Conservation (phyloP, 2,329 filamentous ascomycete genomes). For the Periglandula ipomoeae region DNA sequence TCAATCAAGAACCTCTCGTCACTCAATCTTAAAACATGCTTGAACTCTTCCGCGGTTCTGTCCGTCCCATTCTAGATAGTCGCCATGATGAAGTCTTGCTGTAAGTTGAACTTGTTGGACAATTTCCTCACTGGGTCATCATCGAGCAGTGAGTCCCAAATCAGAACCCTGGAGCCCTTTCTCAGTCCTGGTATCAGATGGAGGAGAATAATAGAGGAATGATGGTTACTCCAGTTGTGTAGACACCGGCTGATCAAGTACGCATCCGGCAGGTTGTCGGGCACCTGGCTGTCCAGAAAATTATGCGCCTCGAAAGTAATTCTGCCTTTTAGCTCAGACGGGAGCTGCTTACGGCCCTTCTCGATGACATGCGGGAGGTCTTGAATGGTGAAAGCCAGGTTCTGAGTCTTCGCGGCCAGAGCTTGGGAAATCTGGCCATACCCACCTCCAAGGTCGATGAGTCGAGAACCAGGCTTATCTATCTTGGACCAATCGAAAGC, state of each 20-base stretch:
- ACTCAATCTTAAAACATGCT: neutral
- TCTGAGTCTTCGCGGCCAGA: neutral
- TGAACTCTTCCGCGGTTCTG: neutral
- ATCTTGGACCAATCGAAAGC: neutral
- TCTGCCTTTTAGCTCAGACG: neutral
- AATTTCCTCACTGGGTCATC: neutral
- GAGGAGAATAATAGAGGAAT: neutral
- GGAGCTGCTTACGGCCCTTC: neutral
- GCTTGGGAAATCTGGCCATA: neutral
- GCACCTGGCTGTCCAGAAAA: neutral
- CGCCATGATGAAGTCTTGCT: neutral
- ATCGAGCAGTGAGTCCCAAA: neutral
- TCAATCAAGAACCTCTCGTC: neutral
- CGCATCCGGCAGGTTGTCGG: neutral
- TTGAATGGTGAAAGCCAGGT: neutral
- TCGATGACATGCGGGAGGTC: neutral
- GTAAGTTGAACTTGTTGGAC: neutral
- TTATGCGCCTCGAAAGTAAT: neutral
- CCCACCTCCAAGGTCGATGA: neutral
- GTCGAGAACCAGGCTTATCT: neutral
- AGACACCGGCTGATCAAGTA: neutral
- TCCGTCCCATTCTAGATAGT: neutral
- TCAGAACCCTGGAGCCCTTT: neutral
- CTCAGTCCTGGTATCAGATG: neutral
- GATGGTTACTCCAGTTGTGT: neutral